Conservation (phyloP, 2,329 filamentous ascomycete genomes). For the Stylonectria norvegica region DNA sequence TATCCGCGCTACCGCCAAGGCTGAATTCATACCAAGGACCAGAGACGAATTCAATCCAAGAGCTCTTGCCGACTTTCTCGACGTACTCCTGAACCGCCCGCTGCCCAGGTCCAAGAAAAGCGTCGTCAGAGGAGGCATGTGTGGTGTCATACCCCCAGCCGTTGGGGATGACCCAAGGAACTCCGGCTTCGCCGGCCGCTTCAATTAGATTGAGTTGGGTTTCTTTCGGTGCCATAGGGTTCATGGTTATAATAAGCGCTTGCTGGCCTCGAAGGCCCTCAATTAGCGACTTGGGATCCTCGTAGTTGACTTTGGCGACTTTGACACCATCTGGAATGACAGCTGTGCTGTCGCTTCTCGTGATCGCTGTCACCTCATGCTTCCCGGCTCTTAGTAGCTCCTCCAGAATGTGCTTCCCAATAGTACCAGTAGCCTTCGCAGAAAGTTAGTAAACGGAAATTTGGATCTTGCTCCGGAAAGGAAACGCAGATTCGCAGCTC, state of each 20-base stretch:
- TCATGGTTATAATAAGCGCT: constrained; percentile 46
- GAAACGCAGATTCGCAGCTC: no score
- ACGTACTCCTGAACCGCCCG: background rate
- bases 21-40: no score
- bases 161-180: constrained; percentile 47
- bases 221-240: constrained; percentile 33
- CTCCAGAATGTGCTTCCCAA: constrained; percentile 34
- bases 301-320: constrained; percentile 39
- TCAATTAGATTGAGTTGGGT: constrained; percentile 39
- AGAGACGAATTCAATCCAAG: no score
- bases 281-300: constrained; percentile 39
- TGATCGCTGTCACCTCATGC: constrained; percentile 47
- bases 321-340: constrained; percentile 40
- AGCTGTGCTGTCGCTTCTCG: constrained; percentile 39
- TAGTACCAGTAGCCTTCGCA: constrained; percentile 33
- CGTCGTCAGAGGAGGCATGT: no score
- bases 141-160: constrained; percentile 31
- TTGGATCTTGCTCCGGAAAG: constrained; percentile 12
- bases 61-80: background rate
- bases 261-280: constrained; percentile 49
- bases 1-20: no score
- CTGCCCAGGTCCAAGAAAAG: background rate
- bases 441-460: constrained; percentile 25
- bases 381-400: constrained; percentile 43
- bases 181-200: constrained; percentile 44